Evolutionary conservation across 2,329 filamentous ascomycete species (phyloP), one percentile per base, ranked within the genome.

Genomic region (Exserohilum rostratum): DNA sequence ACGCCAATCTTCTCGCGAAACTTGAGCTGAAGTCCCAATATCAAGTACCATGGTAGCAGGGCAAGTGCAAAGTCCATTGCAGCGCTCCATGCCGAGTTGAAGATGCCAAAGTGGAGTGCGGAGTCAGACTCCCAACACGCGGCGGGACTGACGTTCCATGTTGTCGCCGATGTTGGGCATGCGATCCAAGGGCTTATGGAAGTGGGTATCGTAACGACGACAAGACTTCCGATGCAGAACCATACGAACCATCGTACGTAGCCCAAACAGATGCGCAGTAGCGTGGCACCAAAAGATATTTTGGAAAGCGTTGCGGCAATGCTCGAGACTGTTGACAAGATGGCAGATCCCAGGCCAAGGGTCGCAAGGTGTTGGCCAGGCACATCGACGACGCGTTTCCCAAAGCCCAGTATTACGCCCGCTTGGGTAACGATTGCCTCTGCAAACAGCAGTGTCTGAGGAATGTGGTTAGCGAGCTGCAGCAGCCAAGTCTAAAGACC

Each of bases 231-330:
- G 13, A 65, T 59, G 39, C 60, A 62, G 27, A 69, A 68, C 68
- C 67, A 70, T 7, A 68, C 55, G 13, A 60, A 62, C 43, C 46
- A 60, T 31, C 59, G 46, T 17, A 62, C 25, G 6, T 39, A 33
- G 0, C 63, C 62, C 9, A 43, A 46, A 0, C 61, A 64, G 15
- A 71, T 59, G 3, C 68, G 66, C 5, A 71, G 58, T 2, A 71
- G 57, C 1, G 68, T 71, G 15, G 69, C 53, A 6, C 67, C 68
- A 15, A 71, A 71, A 5, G 67, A 67, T 20, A 70, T 69, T 18
- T 71, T 71, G 1, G 64, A 67, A 2, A 67, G 42, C 0, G 67
- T 68, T 0, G 65, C 65, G 1, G 65, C 61, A 38, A 71, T 66
- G 39, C 65, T 68, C 2, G 68, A 68, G 6, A 69, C 53, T 1